phyloP scores from a whole-genome alignment of 139 green algal genomes.

The Spirogloea muscicola region DNA sequence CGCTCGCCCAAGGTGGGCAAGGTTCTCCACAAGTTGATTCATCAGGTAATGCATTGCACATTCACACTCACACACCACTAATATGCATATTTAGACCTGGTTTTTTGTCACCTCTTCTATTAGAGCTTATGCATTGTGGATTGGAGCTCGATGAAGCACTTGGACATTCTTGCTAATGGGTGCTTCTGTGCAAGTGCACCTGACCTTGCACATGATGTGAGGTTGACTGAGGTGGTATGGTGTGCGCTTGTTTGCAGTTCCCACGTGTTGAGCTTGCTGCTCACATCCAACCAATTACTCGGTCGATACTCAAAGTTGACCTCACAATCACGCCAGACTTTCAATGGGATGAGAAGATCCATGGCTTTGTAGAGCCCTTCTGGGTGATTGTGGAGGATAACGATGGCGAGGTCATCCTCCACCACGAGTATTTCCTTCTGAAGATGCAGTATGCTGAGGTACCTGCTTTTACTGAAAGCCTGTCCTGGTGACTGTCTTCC shows the following conservation, averaged over 20 bases:
- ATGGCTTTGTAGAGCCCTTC: slow-evolving; percentile 90
- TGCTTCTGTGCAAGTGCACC: too few species aligned
- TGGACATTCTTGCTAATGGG: too few species aligned
- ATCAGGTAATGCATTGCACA: slow-evolving; percentile 79
- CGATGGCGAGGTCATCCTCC: slow-evolving; percentile 83
- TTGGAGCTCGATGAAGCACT: too few species aligned
- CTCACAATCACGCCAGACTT: slow-evolving; percentile 97
- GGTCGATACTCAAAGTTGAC: slow-evolving; percentile 86
- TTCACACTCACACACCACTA: not conserved
- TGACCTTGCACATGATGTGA: too few species aligned
- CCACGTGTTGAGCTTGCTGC: slow-evolving; percentile 87
- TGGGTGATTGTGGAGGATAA: slow-evolving; percentile 94
- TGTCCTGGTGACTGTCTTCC: too few species aligned
- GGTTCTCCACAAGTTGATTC: slow-evolving; percentile 85
- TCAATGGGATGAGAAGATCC: slow-evolving; percentile 85
- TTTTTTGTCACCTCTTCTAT: too few species aligned
- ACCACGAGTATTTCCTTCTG: slow-evolving; percentile 94
- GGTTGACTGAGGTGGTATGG: too few species aligned
- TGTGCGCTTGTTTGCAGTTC: too few species aligned
- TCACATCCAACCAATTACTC: slow-evolving; percentile 93
- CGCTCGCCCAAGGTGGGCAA: slow-evolving; percentile 93
- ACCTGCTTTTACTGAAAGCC: too few species aligned
- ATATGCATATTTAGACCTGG: not conserved
- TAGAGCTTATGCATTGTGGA: too few species aligned
- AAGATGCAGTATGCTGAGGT: slow-evolving; percentile 62